Conservation (phyloP, 345 rosid genomes). For the Salix dunnii region DNA sequence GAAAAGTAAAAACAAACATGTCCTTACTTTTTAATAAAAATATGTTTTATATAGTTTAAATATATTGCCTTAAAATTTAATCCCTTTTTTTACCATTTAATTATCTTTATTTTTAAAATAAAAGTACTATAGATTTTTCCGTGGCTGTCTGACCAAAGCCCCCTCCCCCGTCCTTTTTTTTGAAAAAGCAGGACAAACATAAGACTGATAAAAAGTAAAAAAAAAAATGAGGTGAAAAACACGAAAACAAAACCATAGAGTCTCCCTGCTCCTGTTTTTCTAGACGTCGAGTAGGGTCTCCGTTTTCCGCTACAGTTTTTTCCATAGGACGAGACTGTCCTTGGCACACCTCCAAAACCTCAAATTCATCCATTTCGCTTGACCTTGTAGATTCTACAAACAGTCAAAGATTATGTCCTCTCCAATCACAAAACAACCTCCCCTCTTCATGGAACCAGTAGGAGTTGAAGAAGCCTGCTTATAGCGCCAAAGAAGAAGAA, state of each 20-base stretch:
- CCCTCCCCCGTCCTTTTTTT: too few relatives aligned
- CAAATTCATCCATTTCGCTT: background rate
- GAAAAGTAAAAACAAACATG: too few relatives aligned
- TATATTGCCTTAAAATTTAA: too few relatives aligned
- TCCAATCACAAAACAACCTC: background rate
- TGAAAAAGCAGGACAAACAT: background rate
- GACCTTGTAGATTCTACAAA: conserved; percentile 33
- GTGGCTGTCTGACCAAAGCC: too few relatives aligned
- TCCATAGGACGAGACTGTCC: conserved; percentile 25
- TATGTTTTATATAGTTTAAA: too few relatives aligned
- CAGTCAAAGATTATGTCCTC: conserved; percentile 48
- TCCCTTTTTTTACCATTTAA: too few relatives aligned
- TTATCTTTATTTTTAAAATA: too few relatives aligned
- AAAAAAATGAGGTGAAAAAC: too few relatives aligned
- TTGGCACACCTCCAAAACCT: background rate
- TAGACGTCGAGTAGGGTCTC: background rate
- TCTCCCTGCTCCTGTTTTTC: background rate
- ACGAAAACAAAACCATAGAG: too few relatives aligned
- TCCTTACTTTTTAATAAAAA: too few relatives aligned
- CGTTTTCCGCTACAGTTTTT: background rate
- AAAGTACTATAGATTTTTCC: too few relatives aligned
- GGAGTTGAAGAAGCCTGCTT: background rate
- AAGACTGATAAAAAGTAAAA: too few relatives aligned
- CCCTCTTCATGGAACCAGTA: background rate
- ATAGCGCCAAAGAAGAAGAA: background rate